Base-by-base conservation (phyloP, 148 eudicot species). In the Persicaria tinctoria region DNA sequence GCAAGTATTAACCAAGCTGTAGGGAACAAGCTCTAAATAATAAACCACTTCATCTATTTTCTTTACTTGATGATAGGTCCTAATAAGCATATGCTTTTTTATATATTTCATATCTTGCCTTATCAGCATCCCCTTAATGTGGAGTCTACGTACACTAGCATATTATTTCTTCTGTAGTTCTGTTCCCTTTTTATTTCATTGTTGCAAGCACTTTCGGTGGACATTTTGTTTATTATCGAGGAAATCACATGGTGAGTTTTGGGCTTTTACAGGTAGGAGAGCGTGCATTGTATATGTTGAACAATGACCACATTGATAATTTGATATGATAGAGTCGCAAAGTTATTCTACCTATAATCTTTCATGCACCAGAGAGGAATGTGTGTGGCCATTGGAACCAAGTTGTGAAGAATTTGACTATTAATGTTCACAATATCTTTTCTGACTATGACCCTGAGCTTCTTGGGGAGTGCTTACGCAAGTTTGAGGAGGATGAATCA, bases 221-320 rank as follows among this genome's bases (percentile, higher is more conserved):
- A 32, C 3, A 2, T 32, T 45, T 38, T 41, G 72, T 44, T 45
- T 27, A 68, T 4, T 68, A 1, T 41, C 7, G 72, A 68, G n/a
- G 16, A 64, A 64, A 1, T 12, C 5, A 23, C 10, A 1, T 3
- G 41, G 23, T 16, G 14, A 32, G 3, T 32, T 32, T 32, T 68
- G 20, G 48, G 47, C 0, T 32, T 32, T 77, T 64, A 46, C 87
- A 89, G 97, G 97, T 91, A 68, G 93, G 91, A 46, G 93, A 91
- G 72, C 84, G 97, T 72, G 83, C 93, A 51, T 79, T 91, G 76
- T 89, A 86, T 77, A 80, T 91, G 57, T 91, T 93, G 93, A 91
- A 89, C 89, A 91, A 87, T 17, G 97, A 89, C 55, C 91, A 89
- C 78, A 85, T 91, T 11, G 90, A 89, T 80, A 89, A 79, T 77